Conservation (phyloP, 139 green algal species). For the Chlorella ohadii region DNA sequence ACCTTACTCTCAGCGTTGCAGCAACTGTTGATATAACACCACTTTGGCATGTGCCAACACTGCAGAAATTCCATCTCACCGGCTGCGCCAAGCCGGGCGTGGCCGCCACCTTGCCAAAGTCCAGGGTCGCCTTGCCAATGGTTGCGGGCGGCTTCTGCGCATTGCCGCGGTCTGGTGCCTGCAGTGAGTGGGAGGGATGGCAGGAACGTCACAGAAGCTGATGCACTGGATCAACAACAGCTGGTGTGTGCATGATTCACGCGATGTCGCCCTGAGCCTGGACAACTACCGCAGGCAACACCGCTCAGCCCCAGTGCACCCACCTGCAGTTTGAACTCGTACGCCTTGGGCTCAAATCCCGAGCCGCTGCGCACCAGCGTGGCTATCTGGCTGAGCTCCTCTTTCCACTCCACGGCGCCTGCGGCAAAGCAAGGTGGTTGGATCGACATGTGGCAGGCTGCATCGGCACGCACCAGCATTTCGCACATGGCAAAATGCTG, state of each 20-base stretch:
- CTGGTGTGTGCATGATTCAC: neutral
- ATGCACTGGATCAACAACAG: neutral
- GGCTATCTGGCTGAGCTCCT: constrained; percentile 68
- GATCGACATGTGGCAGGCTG: too few species aligned
- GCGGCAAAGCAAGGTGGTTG: neutral
- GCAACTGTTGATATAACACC: too few species aligned
- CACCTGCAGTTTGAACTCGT: constrained; percentile 67
- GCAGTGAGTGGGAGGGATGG: neutral
- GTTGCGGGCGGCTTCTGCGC: constrained; percentile 45
- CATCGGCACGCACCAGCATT: too few species aligned
- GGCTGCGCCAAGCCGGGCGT: neutral
- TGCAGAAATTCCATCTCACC: neutral
- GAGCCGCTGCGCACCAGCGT: constrained; percentile 55
- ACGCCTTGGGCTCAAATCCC: constrained; percentile 65
- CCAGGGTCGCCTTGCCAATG: constrained; percentile 54
- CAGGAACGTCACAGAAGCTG: too few species aligned
- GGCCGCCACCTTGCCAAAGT: constrained; percentile 35
- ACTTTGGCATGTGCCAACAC: too few species aligned
- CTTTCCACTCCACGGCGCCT: constrained; percentile 60
- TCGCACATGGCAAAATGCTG: too few species aligned
- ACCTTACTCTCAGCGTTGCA: too few species aligned
- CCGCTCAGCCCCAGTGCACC: neutral
- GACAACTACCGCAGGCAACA: too few species aligned
- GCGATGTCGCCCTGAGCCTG: too few species aligned
- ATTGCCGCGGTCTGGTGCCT: constrained; percentile 12